phyloP scores from a whole-genome alignment of 1,139 yeast genomes.

The Taphrina betulina region DNA sequence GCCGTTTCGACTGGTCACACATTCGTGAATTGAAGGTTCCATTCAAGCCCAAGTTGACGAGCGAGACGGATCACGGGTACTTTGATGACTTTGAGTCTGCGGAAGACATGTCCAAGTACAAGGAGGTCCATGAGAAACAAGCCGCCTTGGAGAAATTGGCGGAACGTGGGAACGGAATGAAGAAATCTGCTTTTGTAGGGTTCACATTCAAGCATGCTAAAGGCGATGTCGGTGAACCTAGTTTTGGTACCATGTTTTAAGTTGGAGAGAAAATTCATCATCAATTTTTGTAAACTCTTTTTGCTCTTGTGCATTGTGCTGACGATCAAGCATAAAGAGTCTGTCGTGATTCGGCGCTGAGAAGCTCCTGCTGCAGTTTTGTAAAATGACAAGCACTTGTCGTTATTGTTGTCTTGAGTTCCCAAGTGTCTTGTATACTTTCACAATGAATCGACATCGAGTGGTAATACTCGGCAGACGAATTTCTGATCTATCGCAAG shows the following conservation, averaged over 20 bases:
- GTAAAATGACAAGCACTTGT: not conserved
- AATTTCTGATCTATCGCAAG: no score
- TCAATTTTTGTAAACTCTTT: no score
- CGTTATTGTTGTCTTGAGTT: no score
- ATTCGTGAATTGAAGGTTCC: conserved; percentile 65
- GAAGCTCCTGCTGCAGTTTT: not conserved
- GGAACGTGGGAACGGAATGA: conserved; percentile 55
- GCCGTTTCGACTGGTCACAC: conserved; percentile 74
- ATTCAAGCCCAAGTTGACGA: conserved; percentile 92
- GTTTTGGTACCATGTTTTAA: conserved; percentile 16
- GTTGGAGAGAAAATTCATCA: not conserved
- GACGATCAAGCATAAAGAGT: no score
- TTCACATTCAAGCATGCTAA: conserved; percentile 81
- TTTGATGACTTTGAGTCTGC: conserved; percentile 97
- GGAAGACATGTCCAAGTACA: conserved; percentile 95
- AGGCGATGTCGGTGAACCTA: conserved; percentile 13
- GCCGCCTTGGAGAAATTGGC: conserved; percentile 80
- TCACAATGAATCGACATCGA: no score
- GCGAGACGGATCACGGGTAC: conserved; percentile 97
- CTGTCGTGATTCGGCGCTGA: no score
- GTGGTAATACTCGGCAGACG: no score
- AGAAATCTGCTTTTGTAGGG: conserved; percentile 78
- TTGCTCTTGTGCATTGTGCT: no score
- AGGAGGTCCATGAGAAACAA: conserved; percentile 90
- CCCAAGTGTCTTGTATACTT: no score